Evolutionary conservation across 495 filamentous ascomycete genomes (phyloP), one percentile per base, ranked within the genome.

Genomic region (Daldinia caldariorum): DNA sequence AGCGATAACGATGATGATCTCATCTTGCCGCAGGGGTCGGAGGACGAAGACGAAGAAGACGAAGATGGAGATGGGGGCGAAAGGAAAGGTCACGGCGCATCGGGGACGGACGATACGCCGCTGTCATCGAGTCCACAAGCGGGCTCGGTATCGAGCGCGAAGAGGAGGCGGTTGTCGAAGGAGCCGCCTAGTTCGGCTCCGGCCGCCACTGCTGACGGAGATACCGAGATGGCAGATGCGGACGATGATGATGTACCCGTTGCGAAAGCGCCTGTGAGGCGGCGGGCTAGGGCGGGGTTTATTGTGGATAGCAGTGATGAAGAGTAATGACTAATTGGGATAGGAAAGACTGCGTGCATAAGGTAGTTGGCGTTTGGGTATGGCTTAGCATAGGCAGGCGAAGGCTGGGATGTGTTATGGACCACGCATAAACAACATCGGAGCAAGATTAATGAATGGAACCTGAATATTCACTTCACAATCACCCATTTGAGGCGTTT

Each of bases 251-350:
- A 74, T 0, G 73, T 72, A 70, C 74, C 76, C 0, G 75, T 75
- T 45, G 34, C 74, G 6, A 61, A 73, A n/a, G 66, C 66, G 6
- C 60, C 63, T 1, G 26, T 68, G 20, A 72, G 72, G 34, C 69
- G 73, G 45, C 76, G 83, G 70, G 78, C 78, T 1, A 80, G 80
- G 70, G 83, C 81, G 4, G 85, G 84, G 26, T 87, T 88, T 64
- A 74, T 88, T 58, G 63, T 87, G 50, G 86, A 89, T 71, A 87
- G 86, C 43, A 85, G 84, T 67, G 85, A 87, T 54, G 85, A 87
- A 54, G 83, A 82, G 71, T 79, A 69, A 72, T 59, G 57, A 31
- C 34, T 45, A 32, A 10, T n/a, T n/a, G 59, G 4, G 18, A 45
- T 37, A 63, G 22, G 34, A 50, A 26, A 62, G 6, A 47, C 20